Percentiles rank a stretch among this genome's conserved stretches.
These are phyloP conservation scores for Xylariaceae sp. DNA, from an alignment of 2,329 filamentous ascomycete genomes.

Conservation along the genomic window DNA sequence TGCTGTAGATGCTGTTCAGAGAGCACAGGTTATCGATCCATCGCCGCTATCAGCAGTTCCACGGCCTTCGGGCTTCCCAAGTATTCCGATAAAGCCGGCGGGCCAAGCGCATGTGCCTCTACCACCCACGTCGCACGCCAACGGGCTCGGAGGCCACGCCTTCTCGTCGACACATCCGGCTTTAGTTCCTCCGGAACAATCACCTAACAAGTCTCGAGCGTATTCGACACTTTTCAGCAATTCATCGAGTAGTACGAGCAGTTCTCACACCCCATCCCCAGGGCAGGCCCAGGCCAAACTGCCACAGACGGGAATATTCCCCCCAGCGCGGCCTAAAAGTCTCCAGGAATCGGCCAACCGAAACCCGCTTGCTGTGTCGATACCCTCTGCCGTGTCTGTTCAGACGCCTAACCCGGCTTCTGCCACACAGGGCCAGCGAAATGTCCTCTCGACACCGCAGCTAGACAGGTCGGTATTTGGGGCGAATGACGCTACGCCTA, in stretches of 20 bases:
- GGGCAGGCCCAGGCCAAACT: slow-evolving; percentile 22
- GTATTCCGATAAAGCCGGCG: slow-evolving; percentile 27
- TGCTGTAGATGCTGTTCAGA: slow-evolving; percentile 11
- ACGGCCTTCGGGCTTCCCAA: slow-evolving; percentile 19
- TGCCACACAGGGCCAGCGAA: slow-evolving; percentile 15
- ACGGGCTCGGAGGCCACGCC: slow-evolving; percentile 33
- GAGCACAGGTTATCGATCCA: slow-evolving; percentile 10
- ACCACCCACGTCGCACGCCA: slow-evolving; percentile 27
- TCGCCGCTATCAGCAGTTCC: slow-evolving; percentile 19
- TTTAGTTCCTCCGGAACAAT: slow-evolving; percentile 38
- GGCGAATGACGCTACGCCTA: slow-evolving; percentile 32
- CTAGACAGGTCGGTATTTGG: slow-evolving; percentile 29
- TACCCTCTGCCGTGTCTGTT: slow-evolving; percentile 20
- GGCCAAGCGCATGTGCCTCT: slow-evolving; percentile 26
- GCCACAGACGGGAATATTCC: slow-evolving; percentile 32
- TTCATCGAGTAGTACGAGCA: slow-evolving; percentile 23
- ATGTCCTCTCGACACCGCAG: slow-evolving; percentile 31
- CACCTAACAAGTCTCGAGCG: slow-evolving; percentile 36
- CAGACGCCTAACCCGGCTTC: slow-evolving; percentile 22
- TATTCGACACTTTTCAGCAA: slow-evolving; percentile 36
- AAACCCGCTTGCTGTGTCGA: slow-evolving; percentile 22
- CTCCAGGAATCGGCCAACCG: slow-evolving; percentile 19
- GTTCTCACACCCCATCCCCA: slow-evolving; percentile 10
- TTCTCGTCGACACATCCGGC: slow-evolving; percentile 41
- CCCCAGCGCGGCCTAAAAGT: slow-evolving; percentile 26